These are phyloP conservation scores for Alternaria postmessia DNA, from an alignment of 2,329 filamentous ascomycete species.

Conservation along the genomic window DNA sequence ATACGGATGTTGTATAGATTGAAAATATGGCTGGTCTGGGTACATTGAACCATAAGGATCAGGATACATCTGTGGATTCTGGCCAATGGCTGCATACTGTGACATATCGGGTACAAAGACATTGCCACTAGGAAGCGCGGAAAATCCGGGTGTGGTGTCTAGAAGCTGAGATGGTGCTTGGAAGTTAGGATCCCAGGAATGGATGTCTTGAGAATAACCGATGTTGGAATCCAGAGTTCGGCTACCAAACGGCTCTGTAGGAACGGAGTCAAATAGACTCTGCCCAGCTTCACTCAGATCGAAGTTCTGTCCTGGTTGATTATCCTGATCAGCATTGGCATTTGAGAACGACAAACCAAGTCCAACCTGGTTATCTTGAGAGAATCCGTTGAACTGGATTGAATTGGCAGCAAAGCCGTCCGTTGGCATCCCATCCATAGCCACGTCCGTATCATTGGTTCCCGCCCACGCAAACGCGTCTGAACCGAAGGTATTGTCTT, in stretches of 20 bases:
- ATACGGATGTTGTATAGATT: neutral
- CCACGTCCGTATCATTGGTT: neutral
- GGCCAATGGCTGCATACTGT: neutral
- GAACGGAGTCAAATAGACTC: neutral
- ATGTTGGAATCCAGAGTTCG: neutral
- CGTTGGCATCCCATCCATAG: neutral
- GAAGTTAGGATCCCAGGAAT: neutral
- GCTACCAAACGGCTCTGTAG: neutral
- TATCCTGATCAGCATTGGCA: neutral
- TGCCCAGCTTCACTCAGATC: neutral
- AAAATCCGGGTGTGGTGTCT: constrained; percentile 12
- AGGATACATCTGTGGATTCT: constrained; percentile 5
- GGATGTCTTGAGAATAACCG: neutral
- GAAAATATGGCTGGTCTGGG: constrained; percentile 10
- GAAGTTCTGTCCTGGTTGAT: neutral
- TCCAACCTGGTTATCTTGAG: neutral
- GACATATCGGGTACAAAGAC: neutral
- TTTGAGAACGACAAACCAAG: neutral
- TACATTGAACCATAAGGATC: constrained; percentile 6
- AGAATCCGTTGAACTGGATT: neutral
- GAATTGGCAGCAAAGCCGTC: neutral
- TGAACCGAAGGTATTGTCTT: constrained; percentile 1
- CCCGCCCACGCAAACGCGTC: neutral
- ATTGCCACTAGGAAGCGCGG: constrained; percentile 12
- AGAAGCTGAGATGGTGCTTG: neutral